Base-by-base conservation (phyloP, 2,329 filamentous ascomycete genomes). In the Colletotrichum truncatum region DNA sequence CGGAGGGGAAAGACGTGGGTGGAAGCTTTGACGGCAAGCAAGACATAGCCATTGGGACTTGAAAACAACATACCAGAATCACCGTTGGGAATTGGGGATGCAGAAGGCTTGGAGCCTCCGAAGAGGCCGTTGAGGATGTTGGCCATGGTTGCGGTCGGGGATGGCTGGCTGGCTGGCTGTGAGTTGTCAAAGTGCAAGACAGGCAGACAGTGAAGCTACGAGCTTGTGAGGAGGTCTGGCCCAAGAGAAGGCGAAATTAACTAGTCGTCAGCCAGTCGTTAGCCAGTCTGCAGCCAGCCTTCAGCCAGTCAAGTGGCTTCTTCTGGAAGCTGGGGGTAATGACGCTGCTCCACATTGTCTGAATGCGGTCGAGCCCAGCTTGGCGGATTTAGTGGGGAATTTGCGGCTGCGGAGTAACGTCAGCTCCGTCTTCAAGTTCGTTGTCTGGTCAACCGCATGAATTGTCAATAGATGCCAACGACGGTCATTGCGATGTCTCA, bases 41-140 rank as follows among this genome's bases (percentile, higher is more conserved):
- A 41, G 16, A 53, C 14, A 38, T n/a, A 34, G 18, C 16, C 30
- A 49, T 39, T 21, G 39, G 43, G 51, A 61, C 55, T 62, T 51
- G 52, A 70, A 57, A 63, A 34, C 30, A 25, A 32, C 86, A 73
- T 83, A 93, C 91, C 91, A 71, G 89, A 85, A 78, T 93, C 90
- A 65, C 78, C 83, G 68, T 80, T 79, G 43, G 84, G 79, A 54
- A 81, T 78, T 36, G 82, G 78, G 70, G 83, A 83, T 69, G 82
- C 82, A 48, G 81, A 79, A 68, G 88, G 82, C 82, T 92, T 90
- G 75, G 84, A 84, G 75, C 87, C 89, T 74, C 90, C 90, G 72
- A 94, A 87, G 73, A 93, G 78, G 75, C 87, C 88, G 79, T 91
- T 91, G 71, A 92, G 75, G 70, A 91, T 78, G 72, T 85, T 82